These are phyloP conservation scores for Arthrobotrys iridis DNA, from an alignment of 2,329 filamentous ascomycete species.

Conservation along the genomic window DNA sequence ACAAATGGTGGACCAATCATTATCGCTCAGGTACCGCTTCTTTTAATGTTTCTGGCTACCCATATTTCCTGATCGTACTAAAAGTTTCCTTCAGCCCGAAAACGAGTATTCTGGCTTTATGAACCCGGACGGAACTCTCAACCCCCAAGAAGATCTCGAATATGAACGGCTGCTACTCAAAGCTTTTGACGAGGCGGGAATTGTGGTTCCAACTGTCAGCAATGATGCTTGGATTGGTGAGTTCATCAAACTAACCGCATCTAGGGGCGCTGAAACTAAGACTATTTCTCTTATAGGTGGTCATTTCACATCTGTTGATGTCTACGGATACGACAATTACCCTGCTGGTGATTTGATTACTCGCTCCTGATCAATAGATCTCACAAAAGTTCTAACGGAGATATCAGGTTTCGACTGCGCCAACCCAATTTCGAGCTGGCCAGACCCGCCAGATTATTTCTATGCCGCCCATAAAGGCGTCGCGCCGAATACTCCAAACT, in stretches of 20 bases:
- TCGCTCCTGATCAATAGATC: background rate
- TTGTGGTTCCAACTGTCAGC: slow-evolving; percentile 78
- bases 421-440: slow-evolving; percentile 65
- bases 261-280: background rate
- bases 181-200: slow-evolving; percentile 70
- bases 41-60: background rate
- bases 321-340: slow-evolving; percentile 75
- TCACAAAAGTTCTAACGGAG: background rate
- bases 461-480: slow-evolving; percentile 68
- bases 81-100: slow-evolving; percentile 66
- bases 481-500: slow-evolving; percentile 73
- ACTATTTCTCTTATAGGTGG: slow-evolving; percentile 23
- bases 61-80: background rate
- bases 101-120: slow-evolving; percentile 74
- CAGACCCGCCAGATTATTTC: slow-evolving; percentile 68
- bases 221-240: slow-evolving; percentile 72
- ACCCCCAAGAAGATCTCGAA: slow-evolving; percentile 65
- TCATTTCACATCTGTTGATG: slow-evolving; percentile 68
- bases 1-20: slow-evolving; percentile 84
- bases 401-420: slow-evolving; percentile 69
- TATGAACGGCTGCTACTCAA: slow-evolving; percentile 36
- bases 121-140: slow-evolving; percentile 62
- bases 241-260: background rate
- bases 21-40: slow-evolving; percentile 69
- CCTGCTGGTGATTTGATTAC: slow-evolving; percentile 61